Percentiles rank a stretch among this genome's conserved stretches.
phyloP scores from a whole-genome alignment of 2,329 filamentous ascomycete species.

The Pseudocercospora cruenta region DNA sequence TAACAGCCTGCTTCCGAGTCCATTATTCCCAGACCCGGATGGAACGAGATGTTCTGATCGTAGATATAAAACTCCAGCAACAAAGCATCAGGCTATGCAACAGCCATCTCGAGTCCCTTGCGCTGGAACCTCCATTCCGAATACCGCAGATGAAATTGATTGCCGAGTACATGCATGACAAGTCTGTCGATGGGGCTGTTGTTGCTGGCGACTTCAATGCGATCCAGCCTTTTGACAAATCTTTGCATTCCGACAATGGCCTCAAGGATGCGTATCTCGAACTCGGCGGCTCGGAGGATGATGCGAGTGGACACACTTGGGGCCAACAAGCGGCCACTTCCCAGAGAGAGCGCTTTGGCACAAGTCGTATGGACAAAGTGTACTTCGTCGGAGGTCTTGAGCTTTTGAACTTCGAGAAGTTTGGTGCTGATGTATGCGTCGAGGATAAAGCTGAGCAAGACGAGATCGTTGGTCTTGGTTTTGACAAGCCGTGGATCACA shows the following conservation, averaged over 20 bases:
- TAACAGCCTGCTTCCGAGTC: conserved; percentile 55
- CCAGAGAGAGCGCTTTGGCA: conserved; percentile 52
- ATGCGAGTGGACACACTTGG: conserved; percentile 61
- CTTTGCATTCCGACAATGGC: conserved; percentile 52
- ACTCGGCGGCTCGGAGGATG: conserved; percentile 55
- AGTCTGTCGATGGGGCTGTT: conserved; percentile 42
- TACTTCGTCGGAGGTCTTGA: conserved; percentile 46
- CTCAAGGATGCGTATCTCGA: conserved; percentile 59
- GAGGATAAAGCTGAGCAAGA: conserved; percentile 42
- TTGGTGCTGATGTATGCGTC: conserved; percentile 53
- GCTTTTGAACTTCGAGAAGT: conserved; percentile 48
- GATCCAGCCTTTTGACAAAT: conserved; percentile 47
- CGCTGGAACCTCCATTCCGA: conserved; percentile 52
- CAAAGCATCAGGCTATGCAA: conserved; percentile 56
- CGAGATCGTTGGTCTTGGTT: conserved; percentile 38
- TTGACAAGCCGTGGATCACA: conserved; percentile 52
- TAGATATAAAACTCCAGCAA: conserved; percentile 49
- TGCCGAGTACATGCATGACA: conserved; percentile 37
- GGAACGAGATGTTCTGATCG: conserved; percentile 59
- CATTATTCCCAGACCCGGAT: conserved; percentile 53
- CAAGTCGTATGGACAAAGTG: conserved; percentile 60
- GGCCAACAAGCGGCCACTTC: conserved; percentile 55
- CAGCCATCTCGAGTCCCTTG: conserved; percentile 61
- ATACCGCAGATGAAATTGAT: conserved; percentile 53
- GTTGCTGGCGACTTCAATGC: conserved; percentile 31